Base-by-base conservation (phyloP, 2,329 filamentous ascomycete species). In the Calonectria henricotiae region DNA sequence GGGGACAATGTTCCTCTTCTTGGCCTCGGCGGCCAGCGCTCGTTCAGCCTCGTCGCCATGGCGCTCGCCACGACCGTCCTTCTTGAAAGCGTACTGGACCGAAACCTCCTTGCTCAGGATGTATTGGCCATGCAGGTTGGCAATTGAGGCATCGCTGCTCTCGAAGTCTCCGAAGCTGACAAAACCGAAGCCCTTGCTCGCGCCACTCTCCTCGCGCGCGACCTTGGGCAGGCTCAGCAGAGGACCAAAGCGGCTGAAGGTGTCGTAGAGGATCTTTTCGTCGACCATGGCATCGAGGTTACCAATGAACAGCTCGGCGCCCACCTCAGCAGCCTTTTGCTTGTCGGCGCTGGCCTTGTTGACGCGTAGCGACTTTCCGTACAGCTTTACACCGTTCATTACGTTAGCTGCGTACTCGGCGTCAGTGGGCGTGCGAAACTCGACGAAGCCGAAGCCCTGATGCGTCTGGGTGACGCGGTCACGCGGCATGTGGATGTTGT, bases 41-140 rank as follows among this genome's bases (percentile, higher is more conserved):
- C 96, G 89, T 84, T 99, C 96, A 35, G 96, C 96, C 77, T 95
- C 90, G 81, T 99, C 96, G 77, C 96, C 96, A 80, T 99, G 96
- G 69, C 96, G 89, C 85, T 98, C 96, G 77, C 96, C 96, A 85
- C 98, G 98, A 76, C 96, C 96, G 79, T 99, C 96, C 84, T 98
- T 98, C 88, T 99, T 99, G 89, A 98, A 98, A 44, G 96, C 96
- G 82, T 98, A 99, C 83, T 98, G 96, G 51, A 99, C 96, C 3
- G 93, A 94, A 77, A 98, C 93, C 82, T 98, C 94, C 85, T 98
- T 98, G 87, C 96, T 98, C 87, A 97, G 95, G 71, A 99, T 90
- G 83, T 96, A 98, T 85, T 98, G 95, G 62, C 94, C 94, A 81
- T 98, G 93, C 93, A 99, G 95, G 81, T 96, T 96, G 75, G 91